These are phyloP conservation scores for Asterophora lycoperdoides DNA, from an alignment of 768 basidiomycete genomes.

Conservation along the genomic window DNA sequence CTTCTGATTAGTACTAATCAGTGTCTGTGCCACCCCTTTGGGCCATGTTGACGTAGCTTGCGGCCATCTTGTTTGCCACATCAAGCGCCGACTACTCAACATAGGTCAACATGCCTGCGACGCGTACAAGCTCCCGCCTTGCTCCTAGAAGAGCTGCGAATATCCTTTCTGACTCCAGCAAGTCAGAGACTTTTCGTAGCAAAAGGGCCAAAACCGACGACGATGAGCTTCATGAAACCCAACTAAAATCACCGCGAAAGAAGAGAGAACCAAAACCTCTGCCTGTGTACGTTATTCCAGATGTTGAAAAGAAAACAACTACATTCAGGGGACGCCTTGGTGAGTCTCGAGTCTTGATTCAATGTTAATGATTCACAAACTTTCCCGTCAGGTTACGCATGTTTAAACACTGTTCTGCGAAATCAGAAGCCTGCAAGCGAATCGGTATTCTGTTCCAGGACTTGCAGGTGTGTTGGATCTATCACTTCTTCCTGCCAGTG, in stretches of 20 bases:
- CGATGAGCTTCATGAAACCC: constrained; percentile 1
- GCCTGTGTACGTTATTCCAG: constrained; percentile 64
- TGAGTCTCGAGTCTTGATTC: neutral
- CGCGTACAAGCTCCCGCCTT: constrained; percentile 10
- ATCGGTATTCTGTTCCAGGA: constrained; percentile 72
- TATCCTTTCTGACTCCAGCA: neutral
- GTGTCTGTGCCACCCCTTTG: too few relatives aligned
- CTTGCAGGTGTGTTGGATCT: constrained; percentile 44
- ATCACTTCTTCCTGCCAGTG: neutral
- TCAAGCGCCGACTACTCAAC: neutral
- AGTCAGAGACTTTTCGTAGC: neutral
- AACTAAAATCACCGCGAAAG: constrained; percentile 20
- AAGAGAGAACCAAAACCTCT: constrained; percentile 34
- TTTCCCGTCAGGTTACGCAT: constrained; percentile 57
- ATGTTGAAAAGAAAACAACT: constrained; percentile 26
- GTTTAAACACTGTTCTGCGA: constrained; percentile 80
- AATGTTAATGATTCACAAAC: too few relatives aligned
- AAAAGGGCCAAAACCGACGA: neutral
- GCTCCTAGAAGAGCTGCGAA: neutral
- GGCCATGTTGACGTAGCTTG: too few relatives aligned
- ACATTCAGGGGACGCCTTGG: neutral
- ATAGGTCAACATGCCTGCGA: constrained; percentile 2
- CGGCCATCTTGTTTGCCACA: neutral
- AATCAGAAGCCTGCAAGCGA: constrained; percentile 60
- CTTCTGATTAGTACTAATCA: too few relatives aligned